Conservation (phyloP, 495 filamentous ascomycete genomes). For the Oidiodendron maius region DNA sequence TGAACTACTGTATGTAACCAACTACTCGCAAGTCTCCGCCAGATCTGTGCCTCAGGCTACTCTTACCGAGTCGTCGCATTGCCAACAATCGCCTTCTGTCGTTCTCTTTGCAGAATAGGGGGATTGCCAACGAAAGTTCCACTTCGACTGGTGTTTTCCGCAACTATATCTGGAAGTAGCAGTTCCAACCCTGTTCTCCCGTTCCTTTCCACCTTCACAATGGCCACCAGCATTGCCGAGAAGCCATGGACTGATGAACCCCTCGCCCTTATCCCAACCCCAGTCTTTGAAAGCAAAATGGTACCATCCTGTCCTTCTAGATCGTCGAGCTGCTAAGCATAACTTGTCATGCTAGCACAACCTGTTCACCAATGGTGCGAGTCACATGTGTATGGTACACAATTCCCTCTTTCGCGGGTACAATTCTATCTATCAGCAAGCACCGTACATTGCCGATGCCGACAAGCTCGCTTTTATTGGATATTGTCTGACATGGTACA, state of each 20-base stretch:
- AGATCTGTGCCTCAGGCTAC: too few relatives aligned
- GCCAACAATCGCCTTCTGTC: not conserved
- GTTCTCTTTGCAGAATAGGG: not conserved
- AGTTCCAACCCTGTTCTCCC: too few relatives aligned
- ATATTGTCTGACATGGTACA: slow-evolving; percentile 29
- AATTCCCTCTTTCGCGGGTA: slow-evolving; percentile 41
- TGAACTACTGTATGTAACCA: too few relatives aligned
- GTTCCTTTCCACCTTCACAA: not conserved
- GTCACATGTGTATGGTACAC: slow-evolving; percentile 36
- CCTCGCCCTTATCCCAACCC: slow-evolving; percentile 25
- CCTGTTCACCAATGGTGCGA: slow-evolving; percentile 21
- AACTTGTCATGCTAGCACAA: not conserved
- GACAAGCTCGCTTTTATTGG: slow-evolving; percentile 32
- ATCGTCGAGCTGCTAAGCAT: not conserved
- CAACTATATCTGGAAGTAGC: too few relatives aligned
- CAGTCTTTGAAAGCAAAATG: slow-evolving; percentile 2
- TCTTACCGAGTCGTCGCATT: too few relatives aligned
- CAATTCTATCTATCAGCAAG: slow-evolving; percentile 42
- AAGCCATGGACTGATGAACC: slow-evolving; percentile 27
- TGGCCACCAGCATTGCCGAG: not conserved
- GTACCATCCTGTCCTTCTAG: not conserved
- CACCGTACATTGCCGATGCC: slow-evolving; percentile 25
- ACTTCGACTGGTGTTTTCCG: too few relatives aligned
- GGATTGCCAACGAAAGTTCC: too few relatives aligned
- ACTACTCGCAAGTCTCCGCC: too few relatives aligned